phyloP scores from a whole-genome alignment of 306 rosid species.

The Geum urbanum region DNA sequence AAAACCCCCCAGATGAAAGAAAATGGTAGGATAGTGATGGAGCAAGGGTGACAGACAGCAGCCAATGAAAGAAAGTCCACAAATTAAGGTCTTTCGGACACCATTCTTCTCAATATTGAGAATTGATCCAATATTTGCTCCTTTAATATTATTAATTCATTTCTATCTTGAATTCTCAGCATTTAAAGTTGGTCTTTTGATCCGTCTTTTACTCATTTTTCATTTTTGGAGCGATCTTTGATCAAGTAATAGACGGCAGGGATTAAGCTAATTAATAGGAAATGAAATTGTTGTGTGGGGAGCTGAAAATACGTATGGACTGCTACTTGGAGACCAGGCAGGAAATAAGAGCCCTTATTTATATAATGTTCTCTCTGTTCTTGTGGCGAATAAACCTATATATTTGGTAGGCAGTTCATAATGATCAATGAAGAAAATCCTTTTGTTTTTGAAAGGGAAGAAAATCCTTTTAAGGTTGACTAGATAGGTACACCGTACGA shows the following conservation, averaged over 20 bases:
- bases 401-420: background rate
- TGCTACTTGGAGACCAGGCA: conserved; percentile 18
- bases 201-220: too few relatives aligned
- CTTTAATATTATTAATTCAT: background rate
- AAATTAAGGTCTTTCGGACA: background rate
- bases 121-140: background rate
- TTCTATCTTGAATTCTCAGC: background rate
- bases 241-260: background rate
- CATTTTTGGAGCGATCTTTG: background rate
- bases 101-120: background rate
- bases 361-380: background rate
- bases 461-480: background rate
- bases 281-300: background rate
- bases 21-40: background rate
- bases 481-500: background rate
- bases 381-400: background rate
- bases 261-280: background rate
- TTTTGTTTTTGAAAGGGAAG: too few relatives aligned
- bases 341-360: background rate
- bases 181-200: background rate
- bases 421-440: background rate
- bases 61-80: background rate
- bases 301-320: background rate
- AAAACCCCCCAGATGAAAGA: background rate
- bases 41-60: conserved; percentile 1